Percentiles rank a stretch among this genome's conserved stretches.
These are phyloP conservation scores for Fusarium austroafricanum DNA, from an alignment of 2,329 filamentous ascomycete species.

Conservation along the genomic window DNA sequence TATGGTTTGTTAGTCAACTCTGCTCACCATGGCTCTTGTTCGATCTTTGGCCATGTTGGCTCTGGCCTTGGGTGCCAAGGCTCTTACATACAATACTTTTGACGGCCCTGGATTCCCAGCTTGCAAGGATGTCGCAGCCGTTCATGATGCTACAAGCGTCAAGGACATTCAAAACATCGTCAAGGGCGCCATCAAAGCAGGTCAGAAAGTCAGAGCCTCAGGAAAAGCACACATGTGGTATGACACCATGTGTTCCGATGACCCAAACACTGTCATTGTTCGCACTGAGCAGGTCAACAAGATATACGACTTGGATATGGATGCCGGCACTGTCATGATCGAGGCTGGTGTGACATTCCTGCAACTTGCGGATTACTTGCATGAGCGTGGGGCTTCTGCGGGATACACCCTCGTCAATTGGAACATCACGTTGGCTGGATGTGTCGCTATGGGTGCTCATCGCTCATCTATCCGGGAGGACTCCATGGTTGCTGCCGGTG, in stretches of 20 bases:
- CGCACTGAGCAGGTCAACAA: slow-evolving; percentile 9
- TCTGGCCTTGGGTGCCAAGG: not conserved
- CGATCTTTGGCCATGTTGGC: not conserved
- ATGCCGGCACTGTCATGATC: slow-evolving; percentile 4
- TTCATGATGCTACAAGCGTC: slow-evolving; percentile 1
- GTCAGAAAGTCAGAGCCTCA: not conserved
- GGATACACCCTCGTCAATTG: slow-evolving; percentile 13
- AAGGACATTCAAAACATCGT: slow-evolving; percentile 7
- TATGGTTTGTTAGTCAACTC: not conserved
- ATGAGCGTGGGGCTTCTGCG: not conserved
- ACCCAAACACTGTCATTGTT: not conserved
- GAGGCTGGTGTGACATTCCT: slow-evolving; percentile 4
- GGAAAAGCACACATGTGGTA: slow-evolving; percentile 23
- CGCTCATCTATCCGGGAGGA: slow-evolving; percentile 1
- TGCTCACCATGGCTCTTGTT: not conserved
- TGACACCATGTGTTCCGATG: slow-evolving; percentile 15
- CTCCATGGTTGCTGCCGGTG: slow-evolving; percentile 8
- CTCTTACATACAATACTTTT: slow-evolving; percentile 4
- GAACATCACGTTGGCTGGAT: slow-evolving; percentile 3
- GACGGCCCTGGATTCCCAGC: slow-evolving; percentile 4
- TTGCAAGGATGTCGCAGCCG: not conserved
- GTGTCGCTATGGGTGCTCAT: not conserved
- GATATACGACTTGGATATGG: slow-evolving; percentile 1
- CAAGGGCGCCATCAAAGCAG: not conserved
- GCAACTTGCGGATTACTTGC: not conserved